Percentiles rank a stretch among this genome's conserved stretches.
These are phyloP conservation scores for Microcera coccophila DNA, from an alignment of 2,329 filamentous ascomycete genomes.

Conservation along the genomic window DNA sequence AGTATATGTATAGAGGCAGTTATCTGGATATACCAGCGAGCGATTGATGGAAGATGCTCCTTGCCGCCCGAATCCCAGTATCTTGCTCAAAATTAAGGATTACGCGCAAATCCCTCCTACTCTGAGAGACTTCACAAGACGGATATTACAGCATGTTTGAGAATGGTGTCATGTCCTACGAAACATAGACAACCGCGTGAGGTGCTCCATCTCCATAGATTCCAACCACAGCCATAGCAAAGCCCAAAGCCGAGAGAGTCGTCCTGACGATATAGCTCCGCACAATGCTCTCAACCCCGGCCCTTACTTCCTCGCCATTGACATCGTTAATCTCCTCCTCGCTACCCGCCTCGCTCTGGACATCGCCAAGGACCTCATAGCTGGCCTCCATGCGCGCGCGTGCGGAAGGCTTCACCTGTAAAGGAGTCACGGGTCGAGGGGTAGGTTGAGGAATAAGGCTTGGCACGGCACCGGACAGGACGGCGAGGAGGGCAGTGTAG, in stretches of 20 bases:
- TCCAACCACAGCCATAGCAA: conserved; percentile 59
- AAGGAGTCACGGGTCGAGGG: conserved; percentile 26
- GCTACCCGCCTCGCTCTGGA: conserved; percentile 46
- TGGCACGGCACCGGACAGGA: conserved; percentile 56
- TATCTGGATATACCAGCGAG: conserved; percentile 7
- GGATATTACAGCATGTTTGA: conserved; percentile 4
- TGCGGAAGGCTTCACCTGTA: conserved; percentile 28
- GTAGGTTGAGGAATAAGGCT: conserved; percentile 40
- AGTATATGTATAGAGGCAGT: background rate
- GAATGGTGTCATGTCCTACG: conserved; percentile 19
- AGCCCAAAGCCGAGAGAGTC: conserved; percentile 51
- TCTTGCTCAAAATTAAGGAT: conserved; percentile 7
- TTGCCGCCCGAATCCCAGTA: conserved; percentile 1
- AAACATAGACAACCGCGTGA: conserved; percentile 32
- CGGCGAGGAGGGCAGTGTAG: conserved; percentile 71
- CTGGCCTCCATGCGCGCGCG: conserved; percentile 60
- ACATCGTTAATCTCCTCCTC: conserved; percentile 51
- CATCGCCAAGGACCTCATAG: conserved; percentile 63
- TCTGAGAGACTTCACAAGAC: conserved; percentile 1
- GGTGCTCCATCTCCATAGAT: conserved; percentile 61
- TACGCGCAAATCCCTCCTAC: conserved; percentile 16
- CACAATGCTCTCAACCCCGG: conserved; percentile 52
- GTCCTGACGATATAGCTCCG: conserved; percentile 53
- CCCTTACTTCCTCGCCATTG: conserved; percentile 61
- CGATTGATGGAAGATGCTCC: conserved; percentile 19